phyloP scores from a whole-genome alignment of 2,329 filamentous ascomycete genomes.

The Calonectria ilicicola region DNA sequence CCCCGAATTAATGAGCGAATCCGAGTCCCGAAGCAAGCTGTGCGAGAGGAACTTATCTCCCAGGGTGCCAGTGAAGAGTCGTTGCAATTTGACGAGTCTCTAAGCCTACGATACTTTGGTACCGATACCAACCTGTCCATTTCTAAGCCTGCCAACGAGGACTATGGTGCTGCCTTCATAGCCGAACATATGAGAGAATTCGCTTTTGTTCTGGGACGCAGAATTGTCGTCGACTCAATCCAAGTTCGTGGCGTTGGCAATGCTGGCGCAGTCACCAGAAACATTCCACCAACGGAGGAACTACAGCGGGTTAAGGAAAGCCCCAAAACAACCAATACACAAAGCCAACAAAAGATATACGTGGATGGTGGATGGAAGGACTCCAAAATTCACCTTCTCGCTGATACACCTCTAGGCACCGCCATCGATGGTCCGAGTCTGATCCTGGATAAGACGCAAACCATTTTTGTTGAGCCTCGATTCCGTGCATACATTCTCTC shows the following conservation, averaged over 20 bases:
- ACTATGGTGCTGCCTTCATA: constrained; percentile 52
- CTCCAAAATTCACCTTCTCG: constrained; percentile 14
- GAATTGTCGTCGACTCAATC: constrained; percentile 55
- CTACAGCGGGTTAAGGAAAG: not conserved
- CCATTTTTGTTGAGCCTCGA: constrained; percentile 41
- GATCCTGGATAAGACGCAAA: constrained; percentile 47
- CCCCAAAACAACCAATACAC: not conserved
- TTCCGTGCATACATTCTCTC: constrained; percentile 45
- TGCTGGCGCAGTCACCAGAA: not conserved
- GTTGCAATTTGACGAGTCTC: constrained; percentile 54
- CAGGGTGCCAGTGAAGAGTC: constrained; percentile 55
- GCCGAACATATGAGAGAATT: constrained; percentile 54
- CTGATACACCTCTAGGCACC: constrained; percentile 7
- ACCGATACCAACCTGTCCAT: constrained; percentile 57
- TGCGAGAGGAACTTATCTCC: constrained; percentile 50
- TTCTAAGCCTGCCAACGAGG: constrained; percentile 48
- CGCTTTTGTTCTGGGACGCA: constrained; percentile 51
- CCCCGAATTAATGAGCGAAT: constrained; percentile 1
- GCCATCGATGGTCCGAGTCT: constrained; percentile 46
- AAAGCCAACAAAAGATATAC: constrained; percentile 19
- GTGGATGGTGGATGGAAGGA: constrained; percentile 22
- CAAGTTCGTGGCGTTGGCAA: constrained; percentile 38
- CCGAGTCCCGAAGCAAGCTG: constrained; percentile 41
- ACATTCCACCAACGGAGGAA: not conserved
- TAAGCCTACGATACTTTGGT: constrained; percentile 63